Percentiles rank a stretch among this genome's conserved stretches.
Evolutionary conservation across 2,329 filamentous ascomycete genomes (phyloP).

Genomic region (Chalaropsis thielavioides): DNA sequence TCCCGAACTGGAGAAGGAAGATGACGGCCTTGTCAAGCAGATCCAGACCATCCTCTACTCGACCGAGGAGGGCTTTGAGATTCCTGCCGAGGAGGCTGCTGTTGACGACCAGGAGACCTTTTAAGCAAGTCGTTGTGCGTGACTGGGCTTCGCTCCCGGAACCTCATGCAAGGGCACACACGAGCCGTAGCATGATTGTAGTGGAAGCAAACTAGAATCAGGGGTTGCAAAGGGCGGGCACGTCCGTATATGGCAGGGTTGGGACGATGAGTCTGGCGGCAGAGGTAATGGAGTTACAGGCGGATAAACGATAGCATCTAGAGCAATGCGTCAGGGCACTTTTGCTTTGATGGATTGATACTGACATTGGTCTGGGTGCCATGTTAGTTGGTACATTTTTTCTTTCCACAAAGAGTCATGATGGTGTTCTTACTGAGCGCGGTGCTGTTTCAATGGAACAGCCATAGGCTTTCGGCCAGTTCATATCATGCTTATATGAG

Average conservation of each 20-base stretch:
- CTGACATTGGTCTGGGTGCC: not conserved
- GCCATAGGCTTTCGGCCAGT: not conserved
- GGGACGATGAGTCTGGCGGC: not conserved
- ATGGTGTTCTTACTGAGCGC: not conserved
- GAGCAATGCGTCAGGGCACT: not conserved
- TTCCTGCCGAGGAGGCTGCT: conserved; percentile 62
- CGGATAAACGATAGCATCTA: not conserved
- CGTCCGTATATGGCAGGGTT: not conserved
- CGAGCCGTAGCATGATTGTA: not conserved
- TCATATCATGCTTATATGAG: conserved; percentile 14
- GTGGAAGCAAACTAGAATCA: not conserved
- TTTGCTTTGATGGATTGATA: not conserved
- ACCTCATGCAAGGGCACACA: not conserved
- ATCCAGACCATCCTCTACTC: conserved; percentile 96
- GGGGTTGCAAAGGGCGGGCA: not conserved
- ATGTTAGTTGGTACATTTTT: conserved; percentile 12
- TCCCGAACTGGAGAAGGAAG: conserved; percentile 84
- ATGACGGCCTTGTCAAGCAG: conserved; percentile 81
- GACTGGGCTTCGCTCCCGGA: not conserved
- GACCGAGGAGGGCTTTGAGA: conserved; percentile 86
- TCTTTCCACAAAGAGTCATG: conserved; percentile 8
- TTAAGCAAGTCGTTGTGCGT: conserved; percentile 26
- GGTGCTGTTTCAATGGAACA: conserved; percentile 1
- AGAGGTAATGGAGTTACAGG: not conserved
- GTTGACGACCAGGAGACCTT: conserved; percentile 71